Evolutionary conservation across 805 yeast species (phyloP).

Genomic region (Metschnikowia bowlesiae): DNA sequence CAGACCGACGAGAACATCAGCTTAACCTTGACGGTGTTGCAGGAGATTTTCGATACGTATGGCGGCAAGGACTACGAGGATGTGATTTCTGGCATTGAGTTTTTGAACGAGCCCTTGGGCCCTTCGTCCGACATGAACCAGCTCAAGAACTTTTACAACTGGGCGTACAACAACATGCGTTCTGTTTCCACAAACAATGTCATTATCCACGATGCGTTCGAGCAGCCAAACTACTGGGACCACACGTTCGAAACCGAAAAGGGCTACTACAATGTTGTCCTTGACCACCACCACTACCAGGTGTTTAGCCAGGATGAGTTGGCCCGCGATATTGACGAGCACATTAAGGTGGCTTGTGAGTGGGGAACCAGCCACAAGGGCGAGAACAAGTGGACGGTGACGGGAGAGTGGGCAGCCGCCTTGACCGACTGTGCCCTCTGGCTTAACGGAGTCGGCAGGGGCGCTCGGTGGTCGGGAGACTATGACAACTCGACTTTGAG

Average conservation of each 20-base stretch:
- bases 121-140: constrained; percentile 54
- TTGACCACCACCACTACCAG: constrained; percentile 91
- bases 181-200: constrained; percentile 47
- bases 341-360: constrained; percentile 34
- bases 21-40: constrained; percentile 53
- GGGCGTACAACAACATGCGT: constrained; percentile 67
- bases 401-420: constrained; percentile 45
- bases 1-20: constrained; percentile 14
- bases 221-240: constrained; percentile 55
- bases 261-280: constrained; percentile 58
- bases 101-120: constrained; percentile 88
- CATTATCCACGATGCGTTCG: constrained; percentile 81
- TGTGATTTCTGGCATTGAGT: constrained; percentile 77
- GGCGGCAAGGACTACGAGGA: constrained; percentile 58
- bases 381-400: constrained; percentile 17
- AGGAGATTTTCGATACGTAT: constrained; percentile 56
- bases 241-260: constrained; percentile 36
- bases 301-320: constrained; percentile 69
- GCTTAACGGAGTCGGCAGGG: constrained; percentile 83
- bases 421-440: constrained; percentile 86
- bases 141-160: constrained; percentile 54
- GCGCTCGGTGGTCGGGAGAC: constrained; percentile 75
- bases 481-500: constrained; percentile 38
- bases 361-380: constrained; percentile 16
- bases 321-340: constrained; percentile 54